phyloP scores from a whole-genome alignment of 495 filamentous ascomycete species.

The Terfezia claveryi region DNA sequence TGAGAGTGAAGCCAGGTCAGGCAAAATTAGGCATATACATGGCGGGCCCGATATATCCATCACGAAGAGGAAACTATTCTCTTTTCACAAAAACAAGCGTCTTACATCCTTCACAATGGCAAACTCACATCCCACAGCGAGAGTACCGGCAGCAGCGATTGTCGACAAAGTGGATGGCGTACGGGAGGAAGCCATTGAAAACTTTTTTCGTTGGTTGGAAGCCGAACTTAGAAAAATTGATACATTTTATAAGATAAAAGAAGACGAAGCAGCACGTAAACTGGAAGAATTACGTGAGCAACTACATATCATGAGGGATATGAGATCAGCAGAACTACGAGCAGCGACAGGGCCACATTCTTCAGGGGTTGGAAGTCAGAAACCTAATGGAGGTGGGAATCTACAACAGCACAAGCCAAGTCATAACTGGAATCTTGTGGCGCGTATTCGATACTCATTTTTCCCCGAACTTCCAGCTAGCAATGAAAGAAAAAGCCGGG shows the following conservation, averaged over 20 bases:
- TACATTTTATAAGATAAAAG: conserved; percentile 42
- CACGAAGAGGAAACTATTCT: too few relatives aligned
- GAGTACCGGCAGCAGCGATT: neutral
- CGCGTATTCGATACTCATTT: neutral
- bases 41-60: too few relatives aligned
- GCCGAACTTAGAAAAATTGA: conserved; percentile 46
- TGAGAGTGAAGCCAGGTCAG: too few relatives aligned
- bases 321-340: conserved; percentile 29
- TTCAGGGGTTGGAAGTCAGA: neutral
- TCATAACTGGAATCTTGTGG: neutral
- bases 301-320: conserved; percentile 45
- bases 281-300: conserved; percentile 40
- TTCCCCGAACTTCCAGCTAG: neutral
- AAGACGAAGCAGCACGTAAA: conserved; percentile 37
- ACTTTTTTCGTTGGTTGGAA: conserved; percentile 46
- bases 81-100: neutral
- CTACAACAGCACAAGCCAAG: neutral
- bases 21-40: too few relatives aligned
- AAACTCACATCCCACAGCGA: neutral
- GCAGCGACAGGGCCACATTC: neutral
- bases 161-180: conserved; percentile 2
- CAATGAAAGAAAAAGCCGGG: neutral
- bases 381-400: neutral
- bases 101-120: neutral
- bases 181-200: conserved; percentile 21